Evolutionary conservation across 2,329 filamentous ascomycete genomes (phyloP), one percentile per base, ranked within the genome.

Genomic region (Fusarium vanettenii): DNA sequence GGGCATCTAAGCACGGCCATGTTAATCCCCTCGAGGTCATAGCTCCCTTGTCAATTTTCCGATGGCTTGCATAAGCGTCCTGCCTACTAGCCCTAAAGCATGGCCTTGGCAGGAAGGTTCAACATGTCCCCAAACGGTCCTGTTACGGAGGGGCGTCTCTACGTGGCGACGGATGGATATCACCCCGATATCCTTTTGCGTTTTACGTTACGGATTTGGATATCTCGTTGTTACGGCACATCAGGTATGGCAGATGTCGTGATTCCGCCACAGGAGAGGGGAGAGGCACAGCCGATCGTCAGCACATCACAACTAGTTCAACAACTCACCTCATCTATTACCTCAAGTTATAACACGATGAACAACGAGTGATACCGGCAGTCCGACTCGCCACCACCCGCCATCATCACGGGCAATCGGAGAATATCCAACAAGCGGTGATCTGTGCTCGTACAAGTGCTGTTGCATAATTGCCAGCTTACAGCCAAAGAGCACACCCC

Each of bases 51-150:
- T 64, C 31, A 43, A 45, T 48, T 29, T 33, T 33, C 65, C 45
- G 48, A 25, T 29, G 64, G 37, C 62, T 64, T 64, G 62, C 56
- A 63, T 63, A 63, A 63, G 59, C 65, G 48, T 31, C 52, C 25
- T 18, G 9, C 55, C 18, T 20, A 48, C 69, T 73, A 70, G 18
- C 20, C 66, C 57, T 29, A 37, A 75, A 60, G 43, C 62, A 67
- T 62, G 29, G 5, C 6, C 63, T 65, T 48, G 43, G 20, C 18
- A 43, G 37, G 33, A 65, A 57, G 48, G 10, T 31, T 45, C 48
- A 48, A 59, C 33, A 22, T 55, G 29, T 37, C 27, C 31, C 52
- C 48, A 48, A 72, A 67, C 62, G 65, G 69, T 60, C 22, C 48
- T 31, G 35, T 27, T 22, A n/a, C 41, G 48, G n/a, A 48, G 48